Conservation (phyloP, 2,329 filamentous ascomycete genomes). For the Verticillium isaacii region DNA sequence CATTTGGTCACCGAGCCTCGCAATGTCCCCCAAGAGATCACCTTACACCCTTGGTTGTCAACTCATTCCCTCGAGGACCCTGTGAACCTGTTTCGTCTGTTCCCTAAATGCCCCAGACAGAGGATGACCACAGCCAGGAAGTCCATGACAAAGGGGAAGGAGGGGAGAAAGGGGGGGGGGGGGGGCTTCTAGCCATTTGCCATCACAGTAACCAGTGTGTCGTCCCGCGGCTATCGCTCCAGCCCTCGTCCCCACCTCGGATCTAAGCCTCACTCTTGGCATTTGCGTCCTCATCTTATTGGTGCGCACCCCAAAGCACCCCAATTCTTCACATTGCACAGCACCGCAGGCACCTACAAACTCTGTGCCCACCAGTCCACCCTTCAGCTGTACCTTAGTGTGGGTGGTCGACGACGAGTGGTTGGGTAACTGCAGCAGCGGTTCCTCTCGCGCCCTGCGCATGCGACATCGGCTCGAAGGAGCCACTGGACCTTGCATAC, state of each 20-base stretch:
- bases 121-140: too few species aligned
- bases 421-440: neutral
- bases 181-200: neutral
- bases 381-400: neutral
- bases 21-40: neutral
- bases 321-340: neutral
- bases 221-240: neutral
- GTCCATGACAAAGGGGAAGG: neutral
- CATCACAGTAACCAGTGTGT: neutral
- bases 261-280: slow-evolving; percentile 4
- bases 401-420: neutral
- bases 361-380: neutral
- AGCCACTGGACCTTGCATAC: neutral
- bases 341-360: neutral
- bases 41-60: too few species aligned
- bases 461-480: neutral
- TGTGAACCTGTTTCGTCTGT: too few species aligned
- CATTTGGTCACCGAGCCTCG: neutral
- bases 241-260: neutral
- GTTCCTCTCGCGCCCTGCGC: neutral
- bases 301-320: neutral
- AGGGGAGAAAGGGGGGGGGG: neutral
- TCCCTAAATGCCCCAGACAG: too few species aligned
- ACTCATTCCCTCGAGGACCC: too few species aligned
- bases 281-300: neutral